These are phyloP conservation scores for Penicillium cosmopolitanum DNA, from an alignment of 495 filamentous ascomycete species.

Conservation along the genomic window DNA sequence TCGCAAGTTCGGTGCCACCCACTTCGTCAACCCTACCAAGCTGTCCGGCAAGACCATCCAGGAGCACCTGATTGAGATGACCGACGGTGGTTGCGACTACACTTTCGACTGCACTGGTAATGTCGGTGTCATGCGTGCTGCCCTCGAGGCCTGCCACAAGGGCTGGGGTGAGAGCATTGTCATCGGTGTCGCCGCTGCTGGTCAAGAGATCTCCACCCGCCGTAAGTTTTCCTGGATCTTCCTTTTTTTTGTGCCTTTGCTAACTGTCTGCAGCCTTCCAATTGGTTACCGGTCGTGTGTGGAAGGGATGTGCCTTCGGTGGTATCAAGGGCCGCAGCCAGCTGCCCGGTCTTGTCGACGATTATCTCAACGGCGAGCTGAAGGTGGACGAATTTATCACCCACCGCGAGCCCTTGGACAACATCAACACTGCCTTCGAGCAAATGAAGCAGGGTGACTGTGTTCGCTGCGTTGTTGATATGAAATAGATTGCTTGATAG, in stretches of 20 bases:
- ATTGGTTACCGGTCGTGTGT: constrained; percentile 94
- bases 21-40: constrained; percentile 93
- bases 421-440: constrained; percentile 89
- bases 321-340: constrained; percentile 97
- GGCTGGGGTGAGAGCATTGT: constrained; percentile 98
- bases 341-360: constrained; percentile 83
- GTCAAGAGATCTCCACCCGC: constrained; percentile 93
- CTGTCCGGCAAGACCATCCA: constrained; percentile 77
- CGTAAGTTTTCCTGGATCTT: constrained; percentile 63
- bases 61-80: constrained; percentile 93
- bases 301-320: constrained; percentile 97
- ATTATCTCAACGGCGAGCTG: constrained; percentile 85
- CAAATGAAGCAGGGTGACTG: constrained; percentile 97
- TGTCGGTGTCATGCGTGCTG: constrained; percentile 92
- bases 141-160: constrained; percentile 98
- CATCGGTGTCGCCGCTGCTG: constrained; percentile 96
- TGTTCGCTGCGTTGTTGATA: constrained; percentile 78
- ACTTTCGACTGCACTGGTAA: constrained; percentile 99
- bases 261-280: constrained; percentile 75
- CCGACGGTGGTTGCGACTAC: constrained; percentile 98
- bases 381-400: constrained; percentile 99
- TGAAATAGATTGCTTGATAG: constrained; percentile 32
- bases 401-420: constrained; percentile 76
- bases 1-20: constrained; percentile 91
- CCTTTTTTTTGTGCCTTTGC: neutral